Percentiles rank a stretch among this genome's conserved stretches.
These are phyloP conservation scores for Pisolithus marmoratus DNA, from an alignment of 768 basidiomycete genomes.

Conservation along the genomic window DNA sequence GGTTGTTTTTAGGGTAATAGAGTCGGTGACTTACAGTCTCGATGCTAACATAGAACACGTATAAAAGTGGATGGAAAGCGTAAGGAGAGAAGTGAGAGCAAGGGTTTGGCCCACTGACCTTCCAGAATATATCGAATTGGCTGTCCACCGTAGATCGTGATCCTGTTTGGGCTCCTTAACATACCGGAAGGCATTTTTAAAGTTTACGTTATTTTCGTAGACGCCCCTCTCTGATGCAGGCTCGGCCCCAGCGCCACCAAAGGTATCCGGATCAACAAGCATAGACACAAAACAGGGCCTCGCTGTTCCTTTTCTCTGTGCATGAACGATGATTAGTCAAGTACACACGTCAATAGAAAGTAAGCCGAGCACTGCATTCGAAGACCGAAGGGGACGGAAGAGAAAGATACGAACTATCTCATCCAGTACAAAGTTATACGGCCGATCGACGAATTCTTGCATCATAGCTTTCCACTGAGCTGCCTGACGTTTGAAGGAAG, in stretches of 20 bases:
- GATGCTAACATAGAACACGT: conserved; percentile 37
- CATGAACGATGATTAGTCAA: not conserved
- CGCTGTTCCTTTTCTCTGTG: conserved; percentile 32
- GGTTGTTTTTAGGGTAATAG: no score
- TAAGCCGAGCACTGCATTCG: conserved; percentile 33
- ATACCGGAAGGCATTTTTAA: not conserved
- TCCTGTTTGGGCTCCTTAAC: conserved; percentile 25
- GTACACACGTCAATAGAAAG: not conserved
- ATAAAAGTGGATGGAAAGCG: no score
- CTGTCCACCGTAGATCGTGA: conserved; percentile 72
- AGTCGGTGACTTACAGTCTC: conserved; percentile 53
- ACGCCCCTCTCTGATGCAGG: conserved; percentile 17
- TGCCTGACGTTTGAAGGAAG: conserved; percentile 60
- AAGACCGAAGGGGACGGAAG: conserved; percentile 12
- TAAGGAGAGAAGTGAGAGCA: not conserved
- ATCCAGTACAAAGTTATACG: conserved; percentile 53
- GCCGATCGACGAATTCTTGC: conserved; percentile 57
- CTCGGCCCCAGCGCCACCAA: not conserved
- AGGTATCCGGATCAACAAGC: conserved; percentile 44
- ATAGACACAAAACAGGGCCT: conserved; percentile 41
- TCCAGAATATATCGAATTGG: conserved; percentile 74
- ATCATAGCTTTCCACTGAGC: conserved; percentile 56
- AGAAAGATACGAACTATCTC: conserved; percentile 44
- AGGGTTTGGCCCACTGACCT: conserved; percentile 10
- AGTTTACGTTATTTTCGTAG: conserved; percentile 9